Evolutionary conservation across 2,329 filamentous ascomycete species (phyloP).

Genomic region (Colletotrichum aenigma): DNA sequence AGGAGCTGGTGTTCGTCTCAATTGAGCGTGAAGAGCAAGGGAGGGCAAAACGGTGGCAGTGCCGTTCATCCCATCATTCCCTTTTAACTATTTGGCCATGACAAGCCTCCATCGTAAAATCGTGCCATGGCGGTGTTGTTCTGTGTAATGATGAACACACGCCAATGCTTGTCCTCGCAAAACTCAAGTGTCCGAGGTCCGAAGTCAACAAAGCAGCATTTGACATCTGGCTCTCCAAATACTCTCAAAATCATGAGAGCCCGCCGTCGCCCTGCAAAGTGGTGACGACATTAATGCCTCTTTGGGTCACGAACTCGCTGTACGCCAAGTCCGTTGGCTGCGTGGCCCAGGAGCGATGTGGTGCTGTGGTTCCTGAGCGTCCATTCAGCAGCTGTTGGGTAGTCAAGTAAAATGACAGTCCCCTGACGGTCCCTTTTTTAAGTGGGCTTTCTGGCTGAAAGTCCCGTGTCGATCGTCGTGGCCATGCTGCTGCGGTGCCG

Average conservation of each 20-base stretch:
- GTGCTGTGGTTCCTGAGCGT: not conserved
- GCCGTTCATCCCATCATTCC: not conserved
- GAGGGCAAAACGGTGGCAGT: not conserved
- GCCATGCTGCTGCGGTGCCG: not conserved
- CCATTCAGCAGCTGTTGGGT: not conserved
- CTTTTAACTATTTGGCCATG: not conserved
- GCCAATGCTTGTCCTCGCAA: constrained; percentile 19
- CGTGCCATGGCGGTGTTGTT: not conserved
- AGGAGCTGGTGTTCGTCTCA: not conserved
- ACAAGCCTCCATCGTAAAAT: not conserved
- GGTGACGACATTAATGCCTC: constrained; percentile 19
- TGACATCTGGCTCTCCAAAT: not conserved
- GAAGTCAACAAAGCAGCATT: not conserved
- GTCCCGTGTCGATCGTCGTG: not conserved
- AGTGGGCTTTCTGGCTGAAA: not conserved
- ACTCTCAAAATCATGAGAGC: not conserved
- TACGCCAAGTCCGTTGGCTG: constrained; percentile 5
- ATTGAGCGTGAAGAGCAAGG: not conserved
- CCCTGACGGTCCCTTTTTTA: not conserved
- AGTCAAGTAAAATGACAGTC: not conserved
- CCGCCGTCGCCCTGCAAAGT: not conserved
- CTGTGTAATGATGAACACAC: constrained; percentile 8
- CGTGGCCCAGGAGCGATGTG: not conserved
- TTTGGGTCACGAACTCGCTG: constrained; percentile 9
- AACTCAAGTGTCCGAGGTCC: constrained; percentile 18